A percentile compares a stretch with the other conserved stretches of the same genome.
phyloP scores from a whole-genome alignment of 306 rosid genomes.

The Cucumis melo region DNA sequence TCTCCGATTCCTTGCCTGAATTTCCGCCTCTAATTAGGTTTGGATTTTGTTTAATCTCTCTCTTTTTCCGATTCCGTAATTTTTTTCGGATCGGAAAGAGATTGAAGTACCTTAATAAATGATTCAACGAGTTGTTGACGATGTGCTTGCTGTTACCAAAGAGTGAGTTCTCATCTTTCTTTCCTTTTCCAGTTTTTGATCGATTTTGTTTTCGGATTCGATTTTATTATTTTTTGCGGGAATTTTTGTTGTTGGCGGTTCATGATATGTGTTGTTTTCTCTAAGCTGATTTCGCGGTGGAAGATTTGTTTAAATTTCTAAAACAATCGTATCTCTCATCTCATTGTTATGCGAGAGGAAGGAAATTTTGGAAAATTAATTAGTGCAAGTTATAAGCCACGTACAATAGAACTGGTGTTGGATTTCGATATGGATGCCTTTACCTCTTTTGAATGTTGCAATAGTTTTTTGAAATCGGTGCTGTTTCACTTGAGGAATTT shows the following conservation, averaged over 20 bases:
- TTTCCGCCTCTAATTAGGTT: not conserved
- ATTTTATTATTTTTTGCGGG: not conserved
- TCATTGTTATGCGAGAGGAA: not conserved
- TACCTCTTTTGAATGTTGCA: not conserved
- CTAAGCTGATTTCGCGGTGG: not conserved
- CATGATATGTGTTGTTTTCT: not conserved
- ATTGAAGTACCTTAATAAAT: slow-evolving; percentile 12
- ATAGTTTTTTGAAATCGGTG: not conserved
- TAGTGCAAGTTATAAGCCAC: not conserved
- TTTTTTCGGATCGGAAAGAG: not conserved
- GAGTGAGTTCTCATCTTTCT: slow-evolving; percentile 39
- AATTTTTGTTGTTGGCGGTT: not conserved
- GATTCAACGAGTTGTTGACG: slow-evolving; percentile 60
- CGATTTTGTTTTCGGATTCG: not conserved
- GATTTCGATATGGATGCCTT: not conserved
- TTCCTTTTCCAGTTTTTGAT: not conserved
- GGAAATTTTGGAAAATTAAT: not conserved
- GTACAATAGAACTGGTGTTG: not conserved
- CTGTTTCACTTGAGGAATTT: not conserved
- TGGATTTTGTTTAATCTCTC: not conserved
- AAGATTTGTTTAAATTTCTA: not conserved
- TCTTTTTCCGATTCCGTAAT: slow-evolving; percentile 2
- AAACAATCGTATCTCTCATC: not conserved
- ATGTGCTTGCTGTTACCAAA: slow-evolving; percentile 50
- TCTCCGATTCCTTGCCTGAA: not conserved